Evolutionary conservation across 2,329 filamentous ascomycete species (phyloP), one percentile per base, ranked within the genome.

Genomic region (Drechslerella coelobrocha): DNA sequence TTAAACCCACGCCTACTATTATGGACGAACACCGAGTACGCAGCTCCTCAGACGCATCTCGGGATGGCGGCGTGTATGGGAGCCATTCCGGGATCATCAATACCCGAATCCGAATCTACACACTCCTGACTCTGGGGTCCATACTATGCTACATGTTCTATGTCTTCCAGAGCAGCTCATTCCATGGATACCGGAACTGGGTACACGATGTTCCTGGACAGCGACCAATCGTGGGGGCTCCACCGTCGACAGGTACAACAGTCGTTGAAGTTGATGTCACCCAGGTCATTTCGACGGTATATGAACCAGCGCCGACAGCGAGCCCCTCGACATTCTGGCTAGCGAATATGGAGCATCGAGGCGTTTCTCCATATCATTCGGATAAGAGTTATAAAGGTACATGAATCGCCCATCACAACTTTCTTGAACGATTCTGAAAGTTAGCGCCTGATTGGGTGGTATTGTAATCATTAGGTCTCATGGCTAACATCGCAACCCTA

Each of bases 291-390:
- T 63, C 66, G 34, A 63, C 59, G 19, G 59, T 50, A 19, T 60
- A 54, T 34, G 48, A 27, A 21, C 41, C 66, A 12, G 66, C 66
- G 23, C 66, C 66, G 2, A 71, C 54, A 21, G 43, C 57, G 50
- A 60, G 45, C 17, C 37, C 54, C 17, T 61, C 62, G 29, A 45
- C 17, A 7, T 71, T 60, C 23, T 79, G 77, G 78, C 75, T 77
- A 54, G 77, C 77, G 69, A 74, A 75, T 39, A 78, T 79, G 39
- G 62, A 76, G 17, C 75, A 83, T 71, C 78, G 80, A 66, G 81
- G 81, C n/a, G 65, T 79, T 61, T 80, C 81, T 4, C 81, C 81
- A 24, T 82, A 79, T 75, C 77, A 75, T 5, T 74, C 77, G 34
- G 63, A 72, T 14, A 62, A 75, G 14, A 79, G 78, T 23, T 82